Conservation (phyloP, 148 eudicot genomes). For the Oxyria digyna region DNA sequence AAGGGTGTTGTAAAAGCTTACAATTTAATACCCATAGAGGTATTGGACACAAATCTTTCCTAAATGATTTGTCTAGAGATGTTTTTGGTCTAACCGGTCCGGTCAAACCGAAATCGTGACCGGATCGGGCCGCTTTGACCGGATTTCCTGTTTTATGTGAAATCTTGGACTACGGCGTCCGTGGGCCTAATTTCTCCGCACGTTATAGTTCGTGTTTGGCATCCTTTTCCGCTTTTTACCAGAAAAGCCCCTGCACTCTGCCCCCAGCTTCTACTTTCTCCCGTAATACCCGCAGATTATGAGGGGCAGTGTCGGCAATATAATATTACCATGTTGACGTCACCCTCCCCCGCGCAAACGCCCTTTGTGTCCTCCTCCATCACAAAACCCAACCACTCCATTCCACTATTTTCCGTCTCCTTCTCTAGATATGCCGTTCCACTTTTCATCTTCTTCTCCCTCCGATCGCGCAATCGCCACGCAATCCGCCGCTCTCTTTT, state of each 20-base stretch:
- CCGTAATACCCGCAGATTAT: not conserved
- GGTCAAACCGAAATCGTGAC: too few species aligned
- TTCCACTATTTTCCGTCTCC: not conserved
- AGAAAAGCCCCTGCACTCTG: not conserved
- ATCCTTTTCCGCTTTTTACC: not conserved
- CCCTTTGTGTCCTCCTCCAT: not conserved
- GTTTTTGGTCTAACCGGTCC: too few species aligned
- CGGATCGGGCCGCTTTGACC: too few species aligned
- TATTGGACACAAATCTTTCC: too few species aligned
- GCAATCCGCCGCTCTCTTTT: not conserved
- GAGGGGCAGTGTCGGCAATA: not conserved
- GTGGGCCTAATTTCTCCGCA: too few species aligned
- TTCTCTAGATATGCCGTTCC: not conserved
- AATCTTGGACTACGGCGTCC: too few species aligned
- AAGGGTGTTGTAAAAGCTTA: too few species aligned
- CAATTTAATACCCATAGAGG: too few species aligned
- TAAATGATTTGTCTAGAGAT: too few species aligned
- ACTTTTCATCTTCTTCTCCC: not conserved
- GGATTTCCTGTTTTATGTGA: too few species aligned
- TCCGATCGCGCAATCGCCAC: not conserved
- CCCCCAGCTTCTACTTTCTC: not conserved
- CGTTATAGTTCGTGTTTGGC: not conserved
- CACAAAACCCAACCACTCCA: not conserved
- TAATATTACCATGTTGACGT: not conserved
- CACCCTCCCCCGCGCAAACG: slow-evolving; percentile 7